phyloP scores from a whole-genome alignment of 2,329 filamentous ascomycete genomes.

The Dactylellina haptotyla region DNA sequence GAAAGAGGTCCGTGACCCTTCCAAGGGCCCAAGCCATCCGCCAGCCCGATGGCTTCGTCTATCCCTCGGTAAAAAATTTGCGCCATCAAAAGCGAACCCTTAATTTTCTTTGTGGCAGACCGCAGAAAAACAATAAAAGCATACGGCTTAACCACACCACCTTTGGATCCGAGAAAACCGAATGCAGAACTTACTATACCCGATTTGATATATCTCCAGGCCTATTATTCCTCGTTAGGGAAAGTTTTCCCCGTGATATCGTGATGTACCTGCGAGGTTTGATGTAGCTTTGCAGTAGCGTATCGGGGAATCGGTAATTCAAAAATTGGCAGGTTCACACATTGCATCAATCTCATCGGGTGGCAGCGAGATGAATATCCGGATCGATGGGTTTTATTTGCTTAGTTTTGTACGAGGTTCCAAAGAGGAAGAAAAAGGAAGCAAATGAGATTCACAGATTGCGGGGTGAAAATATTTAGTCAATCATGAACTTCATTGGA shows the following conservation, averaged over 20 bases:
- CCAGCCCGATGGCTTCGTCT: constrained; percentile 42
- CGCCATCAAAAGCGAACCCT: constrained; percentile 19
- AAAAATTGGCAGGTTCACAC: background rate
- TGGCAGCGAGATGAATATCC: no score
- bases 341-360: constrained; percentile 2
- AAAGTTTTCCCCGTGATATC: constrained; percentile 30
- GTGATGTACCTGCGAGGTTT: constrained; percentile 38
- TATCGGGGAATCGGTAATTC: constrained; percentile 48
- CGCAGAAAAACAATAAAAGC: background rate
- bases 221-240: constrained; percentile 8
- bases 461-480: background rate
- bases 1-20: constrained; percentile 8
- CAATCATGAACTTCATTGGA: background rate
- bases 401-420: background rate
- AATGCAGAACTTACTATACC: constrained; percentile 34
- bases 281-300: constrained; percentile 44
- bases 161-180: background rate
- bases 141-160: background rate
- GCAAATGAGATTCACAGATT: background rate
- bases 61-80: constrained; percentile 28
- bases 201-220: constrained; percentile 5
- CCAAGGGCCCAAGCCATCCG: constrained; percentile 39
- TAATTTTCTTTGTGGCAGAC: constrained; percentile 2
- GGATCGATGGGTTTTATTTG: no score
- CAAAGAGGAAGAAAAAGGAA: constrained; percentile 17